Evolutionary conservation across 2,329 filamentous ascomycete genomes (phyloP).

Genomic region (Aspergillus sp.): DNA sequence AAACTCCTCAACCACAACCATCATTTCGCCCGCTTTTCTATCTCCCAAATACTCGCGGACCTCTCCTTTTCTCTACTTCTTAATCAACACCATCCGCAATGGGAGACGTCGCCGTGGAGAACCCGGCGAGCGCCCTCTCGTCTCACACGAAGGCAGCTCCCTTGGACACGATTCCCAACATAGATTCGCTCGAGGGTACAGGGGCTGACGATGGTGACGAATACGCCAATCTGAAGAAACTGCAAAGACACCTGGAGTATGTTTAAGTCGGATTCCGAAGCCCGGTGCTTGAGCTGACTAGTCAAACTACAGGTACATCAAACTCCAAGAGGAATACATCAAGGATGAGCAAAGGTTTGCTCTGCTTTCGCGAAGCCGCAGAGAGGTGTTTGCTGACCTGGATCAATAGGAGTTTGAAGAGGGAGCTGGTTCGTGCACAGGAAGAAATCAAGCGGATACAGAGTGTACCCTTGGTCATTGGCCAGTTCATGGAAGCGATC

Average conservation of each 20-base stretch:
- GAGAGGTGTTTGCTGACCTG: not conserved
- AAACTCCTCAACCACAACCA: not conserved
- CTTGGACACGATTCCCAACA: slow-evolving; percentile 77
- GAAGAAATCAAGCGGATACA: slow-evolving; percentile 99
- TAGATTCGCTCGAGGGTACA: slow-evolving; percentile 85
- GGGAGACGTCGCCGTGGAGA: slow-evolving; percentile 87
- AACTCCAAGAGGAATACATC: slow-evolving; percentile 99
- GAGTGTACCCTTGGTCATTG: slow-evolving; percentile 95
- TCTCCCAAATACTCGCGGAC: not conserved
- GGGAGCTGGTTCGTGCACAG: slow-evolving; percentile 93
- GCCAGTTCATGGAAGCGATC: slow-evolving; percentile 99
- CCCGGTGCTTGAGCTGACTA: slow-evolving; percentile 17
- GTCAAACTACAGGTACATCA: slow-evolving; percentile 68
- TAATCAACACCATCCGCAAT: slow-evolving; percentile 50
- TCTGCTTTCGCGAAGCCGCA: not conserved
- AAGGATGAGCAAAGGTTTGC: slow-evolving; percentile 94
- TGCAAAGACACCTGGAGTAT: slow-evolving; percentile 93
- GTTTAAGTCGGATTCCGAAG: slow-evolving; percentile 25
- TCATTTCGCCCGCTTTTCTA: not conserved
- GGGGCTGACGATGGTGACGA: slow-evolving; percentile 82
- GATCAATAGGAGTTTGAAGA: slow-evolving; percentile 76
- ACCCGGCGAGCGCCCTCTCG: slow-evolving; percentile 68
- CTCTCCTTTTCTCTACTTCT: not conserved
- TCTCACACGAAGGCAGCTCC: slow-evolving; percentile 79
- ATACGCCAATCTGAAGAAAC: slow-evolving; percentile 92